Conservation (phyloP, 2,329 filamentous ascomycete species). For the Botryotinia calthae region DNA sequence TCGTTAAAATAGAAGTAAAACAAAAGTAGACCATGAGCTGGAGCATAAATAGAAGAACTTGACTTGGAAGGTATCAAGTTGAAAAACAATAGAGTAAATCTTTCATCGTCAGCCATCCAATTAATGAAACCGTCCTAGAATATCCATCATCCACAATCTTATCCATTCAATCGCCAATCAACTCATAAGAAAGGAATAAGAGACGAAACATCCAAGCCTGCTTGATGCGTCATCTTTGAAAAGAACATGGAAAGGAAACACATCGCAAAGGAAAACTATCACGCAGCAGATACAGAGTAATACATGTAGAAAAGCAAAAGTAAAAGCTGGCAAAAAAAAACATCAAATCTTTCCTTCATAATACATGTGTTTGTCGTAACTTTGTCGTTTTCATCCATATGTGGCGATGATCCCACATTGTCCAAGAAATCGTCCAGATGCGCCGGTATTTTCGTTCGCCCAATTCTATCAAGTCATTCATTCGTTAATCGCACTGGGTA, state of each 20-base stretch:
- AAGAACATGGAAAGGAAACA: not conserved
- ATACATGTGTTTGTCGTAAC: constrained; percentile 5
- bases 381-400: not conserved
- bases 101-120: constrained; percentile 7
- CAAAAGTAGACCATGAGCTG: not conserved
- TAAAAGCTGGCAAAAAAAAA: not conserved
- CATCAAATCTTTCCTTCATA: constrained; percentile 5
- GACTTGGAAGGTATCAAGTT: not conserved
- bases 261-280: not conserved
- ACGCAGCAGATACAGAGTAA: not conserved
- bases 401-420: not conserved
- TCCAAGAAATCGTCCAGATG: not conserved
- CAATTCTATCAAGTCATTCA: constrained; percentile 6
- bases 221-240: constrained; percentile 1
- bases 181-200: not conserved
- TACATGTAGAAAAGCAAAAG: constrained; percentile 8
- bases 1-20: constrained; percentile 3
- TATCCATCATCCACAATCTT: not conserved
- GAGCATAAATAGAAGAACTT: not conserved
- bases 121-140: not conserved
- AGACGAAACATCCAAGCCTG: constrained; percentile 10
- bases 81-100: not conserved
- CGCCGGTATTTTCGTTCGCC: constrained; percentile 1
- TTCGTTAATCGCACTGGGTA: constrained; percentile 9
- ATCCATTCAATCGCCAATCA: not conserved